Percentiles rank a stretch among this genome's conserved stretches.
phyloP scores from a whole-genome alignment of 805 yeast genomes.

The Lipomyces kockii region DNA sequence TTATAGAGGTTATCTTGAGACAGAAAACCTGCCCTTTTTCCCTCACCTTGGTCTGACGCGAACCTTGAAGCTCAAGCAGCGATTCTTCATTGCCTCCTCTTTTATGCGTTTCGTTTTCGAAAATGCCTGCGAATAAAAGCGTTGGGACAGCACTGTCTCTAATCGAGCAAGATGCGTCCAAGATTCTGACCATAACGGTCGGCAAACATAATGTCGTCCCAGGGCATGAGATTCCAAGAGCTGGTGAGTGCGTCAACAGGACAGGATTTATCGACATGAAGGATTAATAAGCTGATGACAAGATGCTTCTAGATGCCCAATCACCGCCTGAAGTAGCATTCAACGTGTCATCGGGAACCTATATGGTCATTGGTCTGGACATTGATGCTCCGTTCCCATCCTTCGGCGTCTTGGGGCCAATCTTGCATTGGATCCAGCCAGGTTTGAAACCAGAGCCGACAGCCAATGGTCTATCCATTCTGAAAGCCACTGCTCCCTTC shows the following conservation, averaged over 20 bases:
- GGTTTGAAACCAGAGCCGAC: conserved; percentile 16
- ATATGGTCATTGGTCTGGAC: conserved; percentile 17
- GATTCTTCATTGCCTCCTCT: neutral
- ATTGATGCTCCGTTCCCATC: conserved; percentile 23
- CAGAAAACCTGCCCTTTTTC: too few species aligned
- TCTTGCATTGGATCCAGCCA: conserved; percentile 21
- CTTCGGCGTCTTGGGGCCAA: conserved; percentile 10
- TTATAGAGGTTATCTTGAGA: too few species aligned
- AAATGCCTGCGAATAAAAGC: conserved; percentile 8
- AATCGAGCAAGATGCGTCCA: conserved; percentile 8
- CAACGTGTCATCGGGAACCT: conserved; percentile 7
- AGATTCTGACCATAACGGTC: conserved; percentile 3
- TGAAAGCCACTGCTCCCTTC: conserved; percentile 9
- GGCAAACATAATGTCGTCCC: conserved; percentile 10
- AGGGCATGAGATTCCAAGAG: conserved; percentile 13
- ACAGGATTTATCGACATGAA: neutral
- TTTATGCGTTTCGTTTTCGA: neutral
- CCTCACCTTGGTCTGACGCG: too few species aligned
- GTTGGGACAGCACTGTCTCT: neutral
- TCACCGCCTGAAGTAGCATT: conserved; percentile 17
- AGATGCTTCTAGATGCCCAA: conserved; percentile 2
- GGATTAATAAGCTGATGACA: neutral
- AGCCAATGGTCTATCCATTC: conserved; percentile 1
- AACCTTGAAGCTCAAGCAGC: too few species aligned
- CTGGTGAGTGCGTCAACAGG: conserved; percentile 5